phyloP scores from a whole-genome alignment of 2,329 filamentous ascomycete species.

The Hymenoscyphus linearis region DNA sequence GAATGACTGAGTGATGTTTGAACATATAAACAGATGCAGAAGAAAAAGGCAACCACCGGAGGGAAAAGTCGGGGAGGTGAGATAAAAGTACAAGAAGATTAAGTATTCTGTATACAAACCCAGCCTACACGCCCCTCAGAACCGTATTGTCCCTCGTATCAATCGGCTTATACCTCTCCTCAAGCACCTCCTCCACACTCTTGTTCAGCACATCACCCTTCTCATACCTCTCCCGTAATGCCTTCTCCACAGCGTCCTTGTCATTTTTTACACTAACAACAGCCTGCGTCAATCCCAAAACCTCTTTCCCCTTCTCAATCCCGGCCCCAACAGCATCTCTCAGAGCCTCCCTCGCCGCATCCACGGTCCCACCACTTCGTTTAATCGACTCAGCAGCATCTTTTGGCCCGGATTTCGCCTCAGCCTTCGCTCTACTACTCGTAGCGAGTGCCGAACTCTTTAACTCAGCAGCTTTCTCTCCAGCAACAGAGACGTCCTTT shows the following conservation, averaged over 20 bases:
- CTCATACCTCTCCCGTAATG: slow-evolving; percentile 49
- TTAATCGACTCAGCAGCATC: slow-evolving; percentile 19
- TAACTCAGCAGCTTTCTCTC: slow-evolving; percentile 23
- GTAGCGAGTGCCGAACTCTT: slow-evolving; percentile 30
- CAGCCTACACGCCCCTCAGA: slow-evolving; percentile 31
- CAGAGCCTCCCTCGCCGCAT: slow-evolving; percentile 36
- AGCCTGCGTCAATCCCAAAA: slow-evolving; percentile 36
- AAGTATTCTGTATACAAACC: slow-evolving; percentile 15
- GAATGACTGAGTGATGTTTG: background rate
- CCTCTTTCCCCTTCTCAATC: slow-evolving; percentile 34
- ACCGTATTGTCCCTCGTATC: slow-evolving; percentile 33
- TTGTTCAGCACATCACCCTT: slow-evolving; percentile 38
- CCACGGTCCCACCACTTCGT: slow-evolving; percentile 33
- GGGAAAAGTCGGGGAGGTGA: background rate
- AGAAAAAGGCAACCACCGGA: background rate
- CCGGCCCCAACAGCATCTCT: slow-evolving; percentile 32
- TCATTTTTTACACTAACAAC: slow-evolving; percentile 35
- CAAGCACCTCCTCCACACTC: slow-evolving; percentile 48
- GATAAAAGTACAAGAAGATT: background rate
- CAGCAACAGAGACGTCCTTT: slow-evolving; percentile 22
- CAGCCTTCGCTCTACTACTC: slow-evolving; percentile 22
- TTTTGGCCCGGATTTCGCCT: slow-evolving; percentile 24
- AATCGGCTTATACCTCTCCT: slow-evolving; percentile 49
- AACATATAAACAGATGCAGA: background rate
- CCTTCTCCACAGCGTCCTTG: slow-evolving; percentile 39